Evolutionary conservation across 2,329 filamentous ascomycete species (phyloP).

Genomic region (Arthrobotrys musiformis): DNA sequence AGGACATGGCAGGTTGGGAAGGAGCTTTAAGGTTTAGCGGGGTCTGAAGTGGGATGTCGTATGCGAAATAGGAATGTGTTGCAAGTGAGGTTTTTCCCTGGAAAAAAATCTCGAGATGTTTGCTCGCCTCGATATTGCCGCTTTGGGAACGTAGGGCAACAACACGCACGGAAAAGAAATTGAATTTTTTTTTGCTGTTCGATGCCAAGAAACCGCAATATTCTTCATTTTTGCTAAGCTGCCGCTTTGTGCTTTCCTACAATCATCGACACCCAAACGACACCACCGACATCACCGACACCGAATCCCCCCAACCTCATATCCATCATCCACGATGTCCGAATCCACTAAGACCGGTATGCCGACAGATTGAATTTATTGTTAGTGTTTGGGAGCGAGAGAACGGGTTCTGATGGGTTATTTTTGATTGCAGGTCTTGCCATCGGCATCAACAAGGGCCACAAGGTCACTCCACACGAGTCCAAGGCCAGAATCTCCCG

Average conservation of each 20-base stretch:
- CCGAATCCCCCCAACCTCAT: slow-evolving; percentile 23
- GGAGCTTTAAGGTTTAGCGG: slow-evolving; percentile 16
- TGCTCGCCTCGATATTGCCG: neutral
- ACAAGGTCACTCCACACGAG: slow-evolving; percentile 86
- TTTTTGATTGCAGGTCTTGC: slow-evolving; percentile 57
- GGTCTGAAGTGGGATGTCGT: slow-evolving; percentile 17
- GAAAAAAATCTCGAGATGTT: slow-evolving; percentile 54
- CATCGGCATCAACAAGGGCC: slow-evolving; percentile 60
- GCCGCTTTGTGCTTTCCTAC: slow-evolving; percentile 22
- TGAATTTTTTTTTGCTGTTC: slow-evolving; percentile 43
- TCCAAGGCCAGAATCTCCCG: slow-evolving; percentile 81
- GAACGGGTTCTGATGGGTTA: slow-evolving; percentile 38
- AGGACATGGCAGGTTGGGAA: slow-evolving; percentile 27
- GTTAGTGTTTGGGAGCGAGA: neutral
- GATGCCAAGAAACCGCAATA: slow-evolving; percentile 45
- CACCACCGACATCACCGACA: slow-evolving; percentile 8
- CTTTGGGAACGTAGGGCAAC: slow-evolving; percentile 43
- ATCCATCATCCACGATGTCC: slow-evolving; percentile 36
- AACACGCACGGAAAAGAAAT: slow-evolving; percentile 52
- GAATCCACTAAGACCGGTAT: slow-evolving; percentile 45
- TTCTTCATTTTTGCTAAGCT: slow-evolving; percentile 41
- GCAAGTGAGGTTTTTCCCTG: slow-evolving; percentile 5
- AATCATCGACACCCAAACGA: slow-evolving; percentile 47
- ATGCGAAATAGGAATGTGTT: slow-evolving; percentile 36
- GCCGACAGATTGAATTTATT: neutral